These are phyloP conservation scores for Leucaena leucocephala DNA, from an alignment of 306 rosid genomes.

Conservation along the genomic window DNA sequence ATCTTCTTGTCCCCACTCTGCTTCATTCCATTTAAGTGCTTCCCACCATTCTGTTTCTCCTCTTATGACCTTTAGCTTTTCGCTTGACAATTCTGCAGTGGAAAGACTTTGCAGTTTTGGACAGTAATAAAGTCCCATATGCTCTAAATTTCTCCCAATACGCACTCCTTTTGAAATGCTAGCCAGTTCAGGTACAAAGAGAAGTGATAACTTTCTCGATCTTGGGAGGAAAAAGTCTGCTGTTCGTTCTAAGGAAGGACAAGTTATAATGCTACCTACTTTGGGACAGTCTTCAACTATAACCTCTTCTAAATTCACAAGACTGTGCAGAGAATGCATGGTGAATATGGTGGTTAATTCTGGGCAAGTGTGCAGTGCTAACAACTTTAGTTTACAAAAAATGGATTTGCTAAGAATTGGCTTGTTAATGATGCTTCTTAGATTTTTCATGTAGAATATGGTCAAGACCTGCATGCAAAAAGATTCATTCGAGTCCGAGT, in stretches of 20 bases:
- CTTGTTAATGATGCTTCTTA: background rate
- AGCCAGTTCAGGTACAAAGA: background rate
- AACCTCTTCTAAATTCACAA: background rate
- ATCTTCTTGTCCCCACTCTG: background rate
- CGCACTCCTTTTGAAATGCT: background rate
- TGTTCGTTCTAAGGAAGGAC: background rate
- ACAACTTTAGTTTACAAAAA: slow-evolving; percentile 4
- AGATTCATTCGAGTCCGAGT: background rate
- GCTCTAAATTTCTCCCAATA: background rate
- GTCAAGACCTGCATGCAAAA: background rate
- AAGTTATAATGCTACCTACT: background rate
- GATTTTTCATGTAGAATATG: background rate
- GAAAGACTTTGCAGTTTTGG: background rate
- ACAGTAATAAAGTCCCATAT: background rate
- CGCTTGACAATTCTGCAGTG: background rate
- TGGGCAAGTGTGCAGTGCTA: slow-evolving; percentile 23
- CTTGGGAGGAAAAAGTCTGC: background rate
- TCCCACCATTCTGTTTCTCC: background rate
- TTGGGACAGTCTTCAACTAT: slow-evolving; percentile 12
- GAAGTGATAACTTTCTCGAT: background rate
- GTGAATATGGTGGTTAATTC: background rate
- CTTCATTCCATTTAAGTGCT: background rate
- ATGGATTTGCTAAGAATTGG: background rate
- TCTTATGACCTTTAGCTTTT: background rate
- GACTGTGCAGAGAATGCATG: background rate